Evolutionary conservation across 805 yeast species (phyloP).

Genomic region (Lipomyces mesembrius): DNA sequence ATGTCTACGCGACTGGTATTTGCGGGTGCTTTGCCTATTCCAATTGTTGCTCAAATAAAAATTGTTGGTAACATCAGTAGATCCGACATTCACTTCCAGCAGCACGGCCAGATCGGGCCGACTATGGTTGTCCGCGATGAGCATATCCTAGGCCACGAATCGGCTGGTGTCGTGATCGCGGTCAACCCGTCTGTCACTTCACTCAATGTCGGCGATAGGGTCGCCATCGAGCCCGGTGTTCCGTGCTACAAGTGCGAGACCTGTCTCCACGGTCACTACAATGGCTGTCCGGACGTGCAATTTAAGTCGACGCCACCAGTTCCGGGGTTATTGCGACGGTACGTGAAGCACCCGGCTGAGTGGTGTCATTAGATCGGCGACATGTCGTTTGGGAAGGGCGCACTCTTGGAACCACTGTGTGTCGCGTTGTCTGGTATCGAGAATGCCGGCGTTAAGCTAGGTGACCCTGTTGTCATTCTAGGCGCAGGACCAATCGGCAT

Average conservation of each 20-base stretch:
- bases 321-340: conserved; percentile 47
- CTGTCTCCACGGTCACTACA: conserved; percentile 47
- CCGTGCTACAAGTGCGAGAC: conserved; percentile 52
- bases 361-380: conserved; percentile 47
- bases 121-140: conserved; percentile 65
- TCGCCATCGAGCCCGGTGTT: conserved; percentile 53
- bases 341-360: conserved; percentile 47
- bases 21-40: conserved; percentile 54
- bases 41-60: background rate
- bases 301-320: conserved; percentile 50
- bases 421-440: conserved; percentile 60
- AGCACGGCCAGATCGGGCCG: conserved; percentile 63
- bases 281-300: conserved; percentile 47
- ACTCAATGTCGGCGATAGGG: conserved; percentile 56
- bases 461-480: conserved; percentile 54
- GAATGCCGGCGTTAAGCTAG: conserved; percentile 54
- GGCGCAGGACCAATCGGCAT: conserved; percentile 70
- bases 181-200: conserved; percentile 56
- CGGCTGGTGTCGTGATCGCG: conserved; percentile 57
- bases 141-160: conserved; percentile 62
- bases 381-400: conserved; percentile 59
- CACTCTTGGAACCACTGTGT: conserved; percentile 59
- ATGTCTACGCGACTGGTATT: conserved; percentile 68
- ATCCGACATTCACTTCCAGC: conserved; percentile 70
- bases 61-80: conserved; percentile 5